Evolutionary conservation across 2,329 filamentous ascomycete genomes (phyloP), one percentile per base, ranked within the genome.

Genomic region (Colletotrichum liriopes): DNA sequence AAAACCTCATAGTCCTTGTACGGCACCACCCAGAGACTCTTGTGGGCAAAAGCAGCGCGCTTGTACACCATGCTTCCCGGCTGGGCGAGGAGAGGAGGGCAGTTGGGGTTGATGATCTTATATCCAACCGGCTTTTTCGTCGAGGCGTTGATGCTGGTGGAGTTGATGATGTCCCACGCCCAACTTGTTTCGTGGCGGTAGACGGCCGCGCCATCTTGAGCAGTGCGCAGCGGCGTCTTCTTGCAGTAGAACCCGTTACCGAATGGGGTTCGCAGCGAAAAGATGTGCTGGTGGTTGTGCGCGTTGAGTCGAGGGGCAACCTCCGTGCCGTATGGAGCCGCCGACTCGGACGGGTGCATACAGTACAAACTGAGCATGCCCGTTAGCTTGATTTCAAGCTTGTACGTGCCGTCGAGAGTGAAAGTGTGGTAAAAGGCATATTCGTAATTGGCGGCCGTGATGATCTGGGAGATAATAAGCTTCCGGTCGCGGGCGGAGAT

Each of bases 401-500:
- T 87, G 78, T 94, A 95, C 4, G 93, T 93, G 35, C 93, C 93
- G 76, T 95, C 81, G 18, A 82, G 79, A 18, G 77, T 81, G 12
- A 83, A 82, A 37, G 76, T 82, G 77, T 81, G 80, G 74, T 82
- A 82, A 77, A 83, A 82, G 62, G 77, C 79, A 93, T 94, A 94
- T 78, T 94, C 92, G 81, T 94, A 94, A 82, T 94, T 94, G 35
- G 92, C 92, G 2, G 92, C 92, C 0, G 92, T 94, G 84, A 37
- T 93, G 78, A 93, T 90, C 70, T 94, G 92, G 41, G 90, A 92
- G 78, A 94, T 88, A 78, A 94, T 86, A 62, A 94, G 86, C 78
- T 93, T 94, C 66, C 91, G 89, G n/a, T 89, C 92, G 51, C 92
- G 89, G 7, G 92, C 93, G 5, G 93, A 90, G 12, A 93, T 91